Conservation (phyloP, 2,329 filamentous ascomycete species). For the Pezicula radicicola region DNA sequence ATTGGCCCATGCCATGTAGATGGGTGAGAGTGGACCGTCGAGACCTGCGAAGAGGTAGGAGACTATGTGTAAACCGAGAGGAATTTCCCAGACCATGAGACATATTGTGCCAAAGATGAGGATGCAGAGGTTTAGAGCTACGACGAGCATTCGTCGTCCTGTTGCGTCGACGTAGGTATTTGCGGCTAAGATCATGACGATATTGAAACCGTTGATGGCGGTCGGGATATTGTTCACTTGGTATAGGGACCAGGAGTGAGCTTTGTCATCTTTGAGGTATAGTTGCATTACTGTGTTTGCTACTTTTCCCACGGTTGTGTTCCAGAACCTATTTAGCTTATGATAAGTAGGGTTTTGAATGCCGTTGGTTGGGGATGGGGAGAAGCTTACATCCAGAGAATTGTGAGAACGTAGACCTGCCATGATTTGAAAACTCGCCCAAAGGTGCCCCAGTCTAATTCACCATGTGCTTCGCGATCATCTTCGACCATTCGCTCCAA, state of each 20-base stretch:
- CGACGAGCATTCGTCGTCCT: slow-evolving; percentile 29
- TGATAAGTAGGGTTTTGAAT: neutral
- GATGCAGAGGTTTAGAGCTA: slow-evolving; percentile 25
- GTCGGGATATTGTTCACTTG: slow-evolving; percentile 49
- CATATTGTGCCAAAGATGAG: slow-evolving; percentile 29
- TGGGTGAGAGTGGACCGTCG: slow-evolving; percentile 32
- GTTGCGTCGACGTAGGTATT: slow-evolving; percentile 30
- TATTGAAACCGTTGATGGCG: slow-evolving; percentile 44
- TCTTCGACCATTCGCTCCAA: slow-evolving; percentile 36
- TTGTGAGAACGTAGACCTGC: slow-evolving; percentile 61
- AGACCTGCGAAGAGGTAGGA: slow-evolving; percentile 32
- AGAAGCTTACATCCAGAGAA: slow-evolving; percentile 51
- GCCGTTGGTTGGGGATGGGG: neutral
- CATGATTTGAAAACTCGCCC: slow-evolving; percentile 52
- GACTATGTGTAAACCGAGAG: slow-evolving; percentile 27
- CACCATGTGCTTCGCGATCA: slow-evolving; percentile 36
- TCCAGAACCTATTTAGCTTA: slow-evolving; percentile 43
- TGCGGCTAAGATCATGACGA: slow-evolving; percentile 42
- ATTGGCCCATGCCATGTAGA: slow-evolving; percentile 33
- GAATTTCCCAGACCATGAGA: slow-evolving; percentile 27
- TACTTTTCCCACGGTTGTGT: slow-evolving; percentile 50
- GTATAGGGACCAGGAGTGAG: slow-evolving; percentile 37
- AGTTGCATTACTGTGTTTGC: slow-evolving; percentile 62
- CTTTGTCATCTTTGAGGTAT: slow-evolving; percentile 44
- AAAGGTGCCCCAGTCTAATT: slow-evolving; percentile 43